Base-by-base conservation (phyloP, 331 rosid genomes). In the Pyrus hybrid region DNA sequence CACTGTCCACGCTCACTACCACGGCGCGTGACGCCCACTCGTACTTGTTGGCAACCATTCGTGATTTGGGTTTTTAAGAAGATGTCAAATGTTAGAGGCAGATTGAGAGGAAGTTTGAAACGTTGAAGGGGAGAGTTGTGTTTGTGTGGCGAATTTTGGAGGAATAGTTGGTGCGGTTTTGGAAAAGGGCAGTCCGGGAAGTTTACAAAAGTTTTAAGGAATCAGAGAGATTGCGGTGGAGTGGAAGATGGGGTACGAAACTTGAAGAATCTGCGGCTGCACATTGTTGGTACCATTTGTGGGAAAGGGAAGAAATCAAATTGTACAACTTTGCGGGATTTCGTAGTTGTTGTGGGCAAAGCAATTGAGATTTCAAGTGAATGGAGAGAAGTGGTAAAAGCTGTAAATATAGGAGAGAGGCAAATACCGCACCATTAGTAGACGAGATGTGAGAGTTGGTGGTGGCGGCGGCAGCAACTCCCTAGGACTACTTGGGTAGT, bases 211-310 rank as follows among this genome's bases (percentile, higher is more conserved):
- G 0, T 17, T 13, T 12, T 33, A 0, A 11, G 5, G 61, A 43
- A 67, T 72, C 30, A 12, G 47, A 45, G 74, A 16, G 70, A 33
- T 6, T 33, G 16, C 0, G 37, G 3, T 26, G 37, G 4, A 28
- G 21, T 63, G 37, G 41, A 26, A 9, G 70, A 66, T 4, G 33
- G 63, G 56, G 20, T 74, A 86, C 93, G 92, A 89, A 85, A 91
- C 85, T 88, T 79, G 89, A 85, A 88, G 87, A 77, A 91, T 87
- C 92, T 67, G 64, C 25, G 87, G 87, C 81, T 67, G 58, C 14
- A 61, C 33, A 20, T 83, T 28, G 80, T 43, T 69, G 47, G n/a
- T 23, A 61, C 13, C 83, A 78, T 86, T 29, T 73, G 81, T 41
- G 81, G 84, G 69, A 26, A 64, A 64, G 23, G 11, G 25, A 14